These are phyloP conservation scores for Tetrapisispora nanseiensis DNA, from an alignment of 805 yeast genomes.

Conservation along the genomic window DNA sequence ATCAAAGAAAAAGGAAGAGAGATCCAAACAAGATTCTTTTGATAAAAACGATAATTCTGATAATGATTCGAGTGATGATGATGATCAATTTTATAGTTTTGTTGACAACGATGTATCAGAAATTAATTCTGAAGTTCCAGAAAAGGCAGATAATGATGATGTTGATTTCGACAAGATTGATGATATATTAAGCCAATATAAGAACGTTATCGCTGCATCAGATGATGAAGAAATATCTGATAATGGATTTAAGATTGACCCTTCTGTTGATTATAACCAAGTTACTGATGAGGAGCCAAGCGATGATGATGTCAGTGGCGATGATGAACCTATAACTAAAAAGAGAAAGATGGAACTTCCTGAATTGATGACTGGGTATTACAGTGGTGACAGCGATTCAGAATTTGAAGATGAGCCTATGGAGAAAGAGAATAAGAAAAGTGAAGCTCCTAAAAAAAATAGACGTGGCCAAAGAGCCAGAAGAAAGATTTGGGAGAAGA, in stretches of 20 bases:
- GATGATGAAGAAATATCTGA: conserved; percentile 36
- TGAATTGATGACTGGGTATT: conserved; percentile 66
- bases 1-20: conserved; percentile 3
- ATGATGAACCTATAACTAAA: conserved; percentile 17
- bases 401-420: conserved; percentile 42
- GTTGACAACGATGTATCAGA: conserved; percentile 11
- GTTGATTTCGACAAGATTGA: conserved; percentile 10
- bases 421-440: conserved; percentile 31
- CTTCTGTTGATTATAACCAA: conserved; percentile 35
- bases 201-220: conserved; percentile 31
- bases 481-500: conserved; percentile 91
- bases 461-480: conserved; percentile 97
- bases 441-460: conserved; percentile 54
- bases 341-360: conserved; percentile 42
- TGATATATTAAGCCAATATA: conserved; percentile 25
- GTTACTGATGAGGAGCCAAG: conserved; percentile 57
- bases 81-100: conserved; percentile 1
- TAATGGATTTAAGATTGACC: conserved; percentile 27
- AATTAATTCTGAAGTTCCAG: not conserved
- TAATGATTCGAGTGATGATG: conserved; percentile 9
- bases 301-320: conserved; percentile 34
- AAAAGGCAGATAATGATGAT: conserved; percentile 12
- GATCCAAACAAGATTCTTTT: conserved; percentile 3
- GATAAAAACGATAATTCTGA: conserved; percentile 13
- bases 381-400: conserved; percentile 63